Conservation (phyloP, 352 stramenopile species). For the Phytopythium cucurbitacearum region DNA sequence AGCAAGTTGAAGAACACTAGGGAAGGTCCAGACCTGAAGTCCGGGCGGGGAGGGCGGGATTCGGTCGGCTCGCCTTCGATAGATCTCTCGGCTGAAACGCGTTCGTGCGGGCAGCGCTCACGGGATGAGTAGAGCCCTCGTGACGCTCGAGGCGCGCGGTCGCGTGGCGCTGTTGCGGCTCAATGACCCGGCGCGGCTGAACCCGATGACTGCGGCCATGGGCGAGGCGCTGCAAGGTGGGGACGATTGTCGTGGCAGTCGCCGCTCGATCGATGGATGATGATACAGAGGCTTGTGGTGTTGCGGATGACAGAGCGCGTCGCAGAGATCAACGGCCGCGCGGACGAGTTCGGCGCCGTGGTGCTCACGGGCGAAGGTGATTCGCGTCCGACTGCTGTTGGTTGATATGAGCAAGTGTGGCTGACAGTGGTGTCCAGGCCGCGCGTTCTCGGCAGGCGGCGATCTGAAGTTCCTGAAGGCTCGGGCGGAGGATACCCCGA, state of each 20-base stretch:
- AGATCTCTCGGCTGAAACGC: background rate
- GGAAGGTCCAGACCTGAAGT: no score
- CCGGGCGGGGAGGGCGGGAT: no score
- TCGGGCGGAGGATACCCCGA: conserved; percentile 55
- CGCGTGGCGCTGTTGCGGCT: conserved; percentile 50
- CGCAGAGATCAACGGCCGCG: conserved; percentile 40
- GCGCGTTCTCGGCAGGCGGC: conserved; percentile 85
- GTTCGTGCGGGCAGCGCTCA: background rate
- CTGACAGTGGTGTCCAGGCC: conserved; percentile 11
- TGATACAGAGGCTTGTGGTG: background rate
- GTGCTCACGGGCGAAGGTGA: conserved; percentile 74
- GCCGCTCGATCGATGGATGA: background rate
- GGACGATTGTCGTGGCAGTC: background rate
- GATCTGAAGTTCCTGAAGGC: conserved; percentile 80
- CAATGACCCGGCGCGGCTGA: conserved; percentile 80
- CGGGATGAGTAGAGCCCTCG: conserved; percentile 27
- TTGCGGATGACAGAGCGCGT: conserved; percentile 23
- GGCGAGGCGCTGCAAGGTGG: conserved; percentile 53
- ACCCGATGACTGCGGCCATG: conserved; percentile 86
- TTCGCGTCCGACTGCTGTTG: background rate
- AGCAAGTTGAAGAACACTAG: no score
- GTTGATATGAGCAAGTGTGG: background rate
- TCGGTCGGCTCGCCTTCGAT: no score
- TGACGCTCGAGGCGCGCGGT: conserved; percentile 48
- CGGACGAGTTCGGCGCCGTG: conserved; percentile 56